Evolutionary conservation across 345 rosid genomes (phyloP), one percentile per base, ranked within the genome.

Genomic region (Citrus unshiu): DNA sequence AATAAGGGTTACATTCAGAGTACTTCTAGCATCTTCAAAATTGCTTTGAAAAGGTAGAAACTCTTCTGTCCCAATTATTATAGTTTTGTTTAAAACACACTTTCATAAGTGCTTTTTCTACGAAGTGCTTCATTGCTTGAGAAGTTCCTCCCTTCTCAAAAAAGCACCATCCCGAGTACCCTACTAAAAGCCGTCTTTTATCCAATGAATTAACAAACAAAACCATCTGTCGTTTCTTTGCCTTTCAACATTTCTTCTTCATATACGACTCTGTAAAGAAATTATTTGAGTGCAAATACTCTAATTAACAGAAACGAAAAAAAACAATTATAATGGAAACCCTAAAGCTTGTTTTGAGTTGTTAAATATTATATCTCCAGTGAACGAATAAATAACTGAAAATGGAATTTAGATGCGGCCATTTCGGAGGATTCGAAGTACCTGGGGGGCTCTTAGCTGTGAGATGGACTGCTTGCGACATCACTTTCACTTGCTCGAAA

Each of bases 391-490:
- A 12, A 51, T 16, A 51, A 51, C 21, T 2, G 27, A 51, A 70
- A 70, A 51, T 51, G 60, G 22, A 70, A 70, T 29, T 49, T 29
- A 49, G 14, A 29, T 9, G 25, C 25, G 8, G 39, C 22, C 74
- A 4, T 70, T 27, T 70, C 61, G 58, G 51, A 51, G 54, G 32
- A 62, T 19, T 21, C 66, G 54, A 73, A 67, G 66, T 54, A 84
- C 89, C 89, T 59, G 84, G 78, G 32, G 80, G 24, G 51, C 59
- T 82, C 16, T 78, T 78, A 25, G 85, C 49, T 27, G 78, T 7
- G 64, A 80, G 81, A 82, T 82, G 82, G 57, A 72, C 69, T 14
- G 89, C 63, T 63, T 80, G 84, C 63, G 81, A 75, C 87, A 86
- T 86, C 62, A 61, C 58, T 59, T 18, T 2, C 6, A 22, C 72